These are phyloP conservation scores for Ziziphus jujuba DNA, from an alignment of 306 rosid genomes.

Conservation along the genomic window DNA sequence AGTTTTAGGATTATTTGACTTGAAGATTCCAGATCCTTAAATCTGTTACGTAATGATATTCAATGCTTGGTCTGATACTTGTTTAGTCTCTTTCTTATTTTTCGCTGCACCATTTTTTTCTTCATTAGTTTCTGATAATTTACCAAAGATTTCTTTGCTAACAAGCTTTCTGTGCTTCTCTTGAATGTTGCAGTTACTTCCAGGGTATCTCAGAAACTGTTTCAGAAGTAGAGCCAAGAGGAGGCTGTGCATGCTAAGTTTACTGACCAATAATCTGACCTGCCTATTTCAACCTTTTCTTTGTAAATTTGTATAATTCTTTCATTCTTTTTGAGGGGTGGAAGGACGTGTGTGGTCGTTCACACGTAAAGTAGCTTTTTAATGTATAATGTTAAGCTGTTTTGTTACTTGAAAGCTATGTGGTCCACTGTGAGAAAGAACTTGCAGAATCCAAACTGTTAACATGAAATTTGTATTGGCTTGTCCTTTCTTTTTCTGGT, in stretches of 20 bases:
- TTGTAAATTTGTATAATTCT: constrained; percentile 8
- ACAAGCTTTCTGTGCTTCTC: not conserved
- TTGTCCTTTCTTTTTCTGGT: too few species aligned
- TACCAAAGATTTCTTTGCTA: not conserved
- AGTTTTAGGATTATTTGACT: too few species aligned
- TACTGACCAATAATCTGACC: not conserved
- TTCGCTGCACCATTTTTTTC: not conserved
- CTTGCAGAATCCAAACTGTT: too few species aligned
- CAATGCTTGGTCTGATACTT: too few species aligned
- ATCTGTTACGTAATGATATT: too few species aligned
- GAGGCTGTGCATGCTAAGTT: constrained; percentile 72
- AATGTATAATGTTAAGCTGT: not conserved
- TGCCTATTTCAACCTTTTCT: not conserved
- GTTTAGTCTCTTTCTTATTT: not conserved
- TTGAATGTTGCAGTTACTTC: constrained; percentile 55
- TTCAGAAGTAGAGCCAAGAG: constrained; percentile 68
- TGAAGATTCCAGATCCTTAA: too few species aligned
- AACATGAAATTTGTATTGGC: too few species aligned
- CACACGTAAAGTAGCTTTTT: constrained; percentile 5
- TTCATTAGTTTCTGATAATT: not conserved
- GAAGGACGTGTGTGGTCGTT: constrained; percentile 2
- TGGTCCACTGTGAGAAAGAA: too few species aligned
- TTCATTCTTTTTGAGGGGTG: constrained; percentile 25
- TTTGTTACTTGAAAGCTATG: not conserved
- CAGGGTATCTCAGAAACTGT: constrained; percentile 70